Evolutionary conservation across 192 early-diverging fungal species (phyloP).

Genomic region (Funneliformis geosporum): DNA sequence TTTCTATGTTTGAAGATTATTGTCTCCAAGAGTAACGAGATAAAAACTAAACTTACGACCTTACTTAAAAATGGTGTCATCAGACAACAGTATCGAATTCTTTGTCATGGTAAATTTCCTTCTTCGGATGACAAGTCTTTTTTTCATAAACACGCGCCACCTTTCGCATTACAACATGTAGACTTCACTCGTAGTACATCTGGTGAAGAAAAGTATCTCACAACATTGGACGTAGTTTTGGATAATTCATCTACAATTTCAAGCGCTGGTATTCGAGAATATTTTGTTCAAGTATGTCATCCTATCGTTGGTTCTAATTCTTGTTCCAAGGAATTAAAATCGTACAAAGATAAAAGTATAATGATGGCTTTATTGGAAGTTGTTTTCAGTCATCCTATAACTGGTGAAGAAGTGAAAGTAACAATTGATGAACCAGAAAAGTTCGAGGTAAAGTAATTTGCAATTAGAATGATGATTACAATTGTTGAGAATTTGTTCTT

Average conservation of each 20-base stretch:
- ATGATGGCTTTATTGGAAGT: conserved; percentile 29
- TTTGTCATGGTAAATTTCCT: conserved; percentile 21
- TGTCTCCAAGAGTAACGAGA: conserved; percentile 5
- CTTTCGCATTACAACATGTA: background rate
- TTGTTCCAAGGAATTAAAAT: conserved; percentile 11
- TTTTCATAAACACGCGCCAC: background rate
- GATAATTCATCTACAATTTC: background rate
- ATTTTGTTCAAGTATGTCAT: conserved; percentile 7
- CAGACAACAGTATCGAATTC: conserved; percentile 2
- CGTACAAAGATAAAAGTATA: conserved; percentile 7
- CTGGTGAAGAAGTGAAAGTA: background rate
- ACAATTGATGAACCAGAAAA: background rate
- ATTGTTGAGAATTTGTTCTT: background rate
- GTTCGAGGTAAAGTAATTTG: background rate
- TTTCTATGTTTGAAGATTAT: conserved; percentile 1
- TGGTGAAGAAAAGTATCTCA: conserved; percentile 3
- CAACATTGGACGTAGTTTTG: conserved; percentile 3
- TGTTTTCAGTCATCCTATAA: conserved; percentile 16
- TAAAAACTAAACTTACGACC: background rate
- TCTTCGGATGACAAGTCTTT: background rate
- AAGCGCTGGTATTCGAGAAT: background rate
- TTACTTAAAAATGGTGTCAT: background rate
- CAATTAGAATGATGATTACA: background rate
- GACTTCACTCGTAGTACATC: conserved; percentile 10
- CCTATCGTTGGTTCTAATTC: conserved; percentile 15